Base-by-base conservation (phyloP, 2,329 filamentous ascomycete genomes). In the Endoconidiophora laricicola region DNA sequence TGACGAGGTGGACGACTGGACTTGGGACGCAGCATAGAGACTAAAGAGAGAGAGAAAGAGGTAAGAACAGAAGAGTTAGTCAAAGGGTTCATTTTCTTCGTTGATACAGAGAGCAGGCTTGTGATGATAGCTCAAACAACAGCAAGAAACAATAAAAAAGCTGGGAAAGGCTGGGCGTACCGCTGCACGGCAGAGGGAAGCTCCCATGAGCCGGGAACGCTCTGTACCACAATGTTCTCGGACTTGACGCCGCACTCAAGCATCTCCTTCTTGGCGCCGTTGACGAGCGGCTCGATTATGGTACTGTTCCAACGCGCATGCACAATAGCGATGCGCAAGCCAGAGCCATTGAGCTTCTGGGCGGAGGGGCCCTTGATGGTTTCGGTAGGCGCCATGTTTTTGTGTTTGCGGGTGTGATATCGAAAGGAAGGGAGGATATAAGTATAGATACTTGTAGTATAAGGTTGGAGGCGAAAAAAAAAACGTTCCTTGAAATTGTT, bases 251-350 rank as follows among this genome's bases (percentile, higher is more conserved):
- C 91, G 48, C 81, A 78, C 41, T 76, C 76, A 33, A 81, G 69
- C 50, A 98, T 79, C 61, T 81, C 81, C 58, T 81, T 81, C 66
- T 82, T 85, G 43, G 85, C 78, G 56, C 91, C 91, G 48, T 75
- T 71, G 54, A 98, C 74, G 52, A 98, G 79, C 48, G 86, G 79
- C 53, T 84, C 79, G 65, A 96, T 94, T 63, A 98, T 86, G 57
- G 74, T 75, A 56, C 73, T 74, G 70, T 98, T 98, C 91, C 91
- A 98, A 60, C 91, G 81, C 53, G 90, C 90, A 69, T 96, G 91
- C 53, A 98, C 77, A 62, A 98, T 96, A 62, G 84, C 90, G 62
- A 98, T 81, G 62, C 91, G 86, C 56, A 98, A 77, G 60, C 70
- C 72, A 59, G 78, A 78, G 64, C 84, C 83, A 62, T 81, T 71